Conservation (phyloP, 177 flowering plant genomes). For the Vitis hybrid region DNA sequence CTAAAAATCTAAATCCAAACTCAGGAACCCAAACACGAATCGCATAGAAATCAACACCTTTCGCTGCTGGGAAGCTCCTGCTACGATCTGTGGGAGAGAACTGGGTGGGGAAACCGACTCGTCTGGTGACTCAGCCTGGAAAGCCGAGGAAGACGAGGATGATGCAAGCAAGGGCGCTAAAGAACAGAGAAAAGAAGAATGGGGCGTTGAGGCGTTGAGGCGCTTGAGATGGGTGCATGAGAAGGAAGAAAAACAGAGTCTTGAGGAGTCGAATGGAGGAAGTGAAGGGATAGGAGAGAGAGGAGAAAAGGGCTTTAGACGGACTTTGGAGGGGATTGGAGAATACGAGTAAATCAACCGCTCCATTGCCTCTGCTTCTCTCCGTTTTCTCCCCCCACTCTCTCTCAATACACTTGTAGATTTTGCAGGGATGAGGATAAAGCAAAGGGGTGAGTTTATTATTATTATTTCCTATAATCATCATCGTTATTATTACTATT, state of each 20-base stretch:
- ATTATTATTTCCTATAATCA: no score
- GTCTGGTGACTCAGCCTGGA: conserved; percentile 13
- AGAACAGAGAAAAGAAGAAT: conserved; percentile 9
- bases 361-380: conserved; percentile 47
- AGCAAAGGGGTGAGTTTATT: not conserved
- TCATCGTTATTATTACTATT: no score
- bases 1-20: no score
- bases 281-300: conserved; percentile 35
- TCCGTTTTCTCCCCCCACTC: conserved; percentile 1
- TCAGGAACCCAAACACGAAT: not conserved
- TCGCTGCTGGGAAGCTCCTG: conserved; percentile 14
- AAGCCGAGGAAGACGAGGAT: conserved; percentile 1
- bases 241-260: conserved; percentile 16
- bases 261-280: conserved; percentile 25
- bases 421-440: conserved; percentile 1
- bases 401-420: conserved; percentile 5
- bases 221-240: conserved; percentile 18
- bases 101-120: conserved; percentile 21
- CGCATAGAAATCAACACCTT: conserved; percentile 31
- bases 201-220: conserved; percentile 22
- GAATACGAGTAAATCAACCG: conserved; percentile 69
- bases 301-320: conserved; percentile 24
- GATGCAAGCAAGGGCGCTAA: not conserved
- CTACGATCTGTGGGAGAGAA: conserved; percentile 21
- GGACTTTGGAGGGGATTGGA: conserved; percentile 37